Evolutionary conservation across 192 early-diverging fungal species (phyloP).

Genomic region (Blastocladiella britannica): DNA sequence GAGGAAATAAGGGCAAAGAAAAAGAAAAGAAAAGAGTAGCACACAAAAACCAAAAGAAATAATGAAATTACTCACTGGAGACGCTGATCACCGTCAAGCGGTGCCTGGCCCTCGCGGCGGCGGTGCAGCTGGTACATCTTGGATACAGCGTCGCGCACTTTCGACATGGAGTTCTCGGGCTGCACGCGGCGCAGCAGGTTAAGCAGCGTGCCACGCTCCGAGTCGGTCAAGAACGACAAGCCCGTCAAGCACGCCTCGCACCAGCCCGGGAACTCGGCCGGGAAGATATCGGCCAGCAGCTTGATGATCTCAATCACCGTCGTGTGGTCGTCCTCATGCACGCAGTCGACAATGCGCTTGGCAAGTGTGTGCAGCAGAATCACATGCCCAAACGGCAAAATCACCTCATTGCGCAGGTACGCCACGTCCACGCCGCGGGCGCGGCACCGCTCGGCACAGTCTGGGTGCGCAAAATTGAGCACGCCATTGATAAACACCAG

Average conservation of each 20-base stretch:
- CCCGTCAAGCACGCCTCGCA: background rate
- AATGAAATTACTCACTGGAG: background rate
- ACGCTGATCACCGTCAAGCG: background rate
- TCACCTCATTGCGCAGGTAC: background rate
- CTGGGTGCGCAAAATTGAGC: background rate
- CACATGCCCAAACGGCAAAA: background rate
- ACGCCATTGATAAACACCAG: too few species aligned
- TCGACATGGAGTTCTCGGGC: background rate
- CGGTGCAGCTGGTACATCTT: background rate
- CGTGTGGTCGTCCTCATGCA: background rate
- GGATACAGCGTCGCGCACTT: background rate
- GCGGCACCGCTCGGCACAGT: background rate
- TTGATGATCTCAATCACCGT: background rate
- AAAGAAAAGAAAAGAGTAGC: background rate
- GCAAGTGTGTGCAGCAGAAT: background rate
- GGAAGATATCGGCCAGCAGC: background rate
- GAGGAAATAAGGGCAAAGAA: background rate
- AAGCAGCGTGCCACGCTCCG: background rate
- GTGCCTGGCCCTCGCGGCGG: background rate
- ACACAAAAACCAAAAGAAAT: background rate
- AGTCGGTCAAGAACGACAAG: background rate
- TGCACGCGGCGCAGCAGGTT: background rate
- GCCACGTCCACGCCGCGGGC: background rate
- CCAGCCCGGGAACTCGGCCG: background rate
- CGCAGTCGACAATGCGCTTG: too few species aligned